Base-by-base conservation (phyloP, 2,329 filamentous ascomycete species). In the Clarireedia paspali region DNA sequence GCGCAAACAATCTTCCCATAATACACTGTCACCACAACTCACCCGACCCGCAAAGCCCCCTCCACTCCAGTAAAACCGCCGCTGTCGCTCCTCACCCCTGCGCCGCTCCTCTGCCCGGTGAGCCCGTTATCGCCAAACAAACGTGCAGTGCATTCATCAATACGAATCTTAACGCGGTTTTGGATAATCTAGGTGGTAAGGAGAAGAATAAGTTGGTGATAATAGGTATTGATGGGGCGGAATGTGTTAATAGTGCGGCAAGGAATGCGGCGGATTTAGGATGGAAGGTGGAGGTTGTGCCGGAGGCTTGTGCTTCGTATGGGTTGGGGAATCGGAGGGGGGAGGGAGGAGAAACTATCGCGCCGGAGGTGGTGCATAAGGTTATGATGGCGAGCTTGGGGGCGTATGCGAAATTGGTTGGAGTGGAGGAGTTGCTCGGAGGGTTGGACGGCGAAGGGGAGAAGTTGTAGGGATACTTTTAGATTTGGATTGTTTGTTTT, bases 281-380 rank as follows among this genome's bases (percentile, higher is more conserved):
- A 12, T 62, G 57, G 34, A 46, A 60, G 4, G 59, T 66, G 36
- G 44, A 60, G 6, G 64, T 65, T 54, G 60, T 65, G 2, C 51
- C 27, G 5, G 62, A 66, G 57, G 62, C 63, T 4, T 64, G 60
- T 57, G 60, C 62, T 20, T 58, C 50, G 26, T 64, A 60, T 59
- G 57, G 30, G 7, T 2, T 54, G 1, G 30, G 30, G 0, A 14
- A 54, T 17, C 5, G 26, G 12, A 49, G 23, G 23, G 30, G 12
- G 20, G 44, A 30, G n/a, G 47, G 27, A 7, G 4, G 14, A 53
- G 50, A 46, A 20, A 42, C 23, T 44, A 44, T 44, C 4, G 17
- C 6, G 4, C n/a, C 52, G 5, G 52, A 54, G 34, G 44, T 23
- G 6, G 52, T 54, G n/a, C 52, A 54, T 49, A 42, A 30, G 17